These are phyloP conservation scores for Nemania diffusa DNA, from an alignment of 2,329 filamentous ascomycete species.

Conservation along the genomic window DNA sequence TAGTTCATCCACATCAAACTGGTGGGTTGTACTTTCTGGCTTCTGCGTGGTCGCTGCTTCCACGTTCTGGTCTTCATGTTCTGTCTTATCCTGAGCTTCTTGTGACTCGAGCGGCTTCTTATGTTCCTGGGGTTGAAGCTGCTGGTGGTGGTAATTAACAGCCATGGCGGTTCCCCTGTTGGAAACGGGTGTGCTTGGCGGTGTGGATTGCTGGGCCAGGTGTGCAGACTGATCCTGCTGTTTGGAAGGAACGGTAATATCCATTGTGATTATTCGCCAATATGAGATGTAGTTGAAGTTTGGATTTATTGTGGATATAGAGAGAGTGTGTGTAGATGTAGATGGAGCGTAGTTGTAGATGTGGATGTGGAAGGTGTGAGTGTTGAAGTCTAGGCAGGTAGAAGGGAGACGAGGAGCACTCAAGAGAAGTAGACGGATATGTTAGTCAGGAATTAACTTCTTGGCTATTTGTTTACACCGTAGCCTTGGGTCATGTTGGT, in stretches of 20 bases:
- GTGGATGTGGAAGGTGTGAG: too few relatives aligned
- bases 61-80: not conserved
- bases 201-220: constrained; percentile 2
- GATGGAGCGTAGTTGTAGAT: too few relatives aligned
- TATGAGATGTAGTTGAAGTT: too few relatives aligned
- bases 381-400: not conserved
- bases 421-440: too few relatives aligned
- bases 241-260: constrained; percentile 5
- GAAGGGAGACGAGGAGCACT: too few relatives aligned
- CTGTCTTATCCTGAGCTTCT: too few relatives aligned
- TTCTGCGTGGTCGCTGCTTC: not conserved
- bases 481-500: too few relatives aligned
- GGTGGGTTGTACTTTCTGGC: not conserved
- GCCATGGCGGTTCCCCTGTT: not conserved
- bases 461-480: too few relatives aligned
- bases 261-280: constrained; percentile 7
- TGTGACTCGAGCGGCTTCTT: not conserved
- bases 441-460: too few relatives aligned
- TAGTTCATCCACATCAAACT: not conserved
- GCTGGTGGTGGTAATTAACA: not conserved
- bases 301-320: too few relatives aligned
- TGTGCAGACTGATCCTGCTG: not conserved
- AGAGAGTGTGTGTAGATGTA: too few relatives aligned
- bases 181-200: not conserved
- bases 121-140: too few relatives aligned